Percentiles rank a stretch among this genome's conserved stretches.
phyloP scores from a whole-genome alignment of 2,329 filamentous ascomycete species.

The Tolypocladium guangdongense region DNA sequence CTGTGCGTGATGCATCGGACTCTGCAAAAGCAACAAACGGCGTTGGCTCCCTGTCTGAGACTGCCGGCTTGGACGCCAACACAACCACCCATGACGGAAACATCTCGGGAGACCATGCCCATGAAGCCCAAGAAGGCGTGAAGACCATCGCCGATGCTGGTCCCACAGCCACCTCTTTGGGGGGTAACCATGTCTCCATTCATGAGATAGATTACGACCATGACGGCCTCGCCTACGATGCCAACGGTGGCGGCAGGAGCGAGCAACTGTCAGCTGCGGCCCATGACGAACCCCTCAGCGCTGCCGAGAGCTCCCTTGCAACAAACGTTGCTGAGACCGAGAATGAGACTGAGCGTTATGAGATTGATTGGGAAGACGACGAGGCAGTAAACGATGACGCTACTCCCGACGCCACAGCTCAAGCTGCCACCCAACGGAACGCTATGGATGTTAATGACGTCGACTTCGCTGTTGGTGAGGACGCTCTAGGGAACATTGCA shows the following conservation, averaged over 20 bases:
- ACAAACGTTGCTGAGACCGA: background rate
- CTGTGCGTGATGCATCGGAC: background rate
- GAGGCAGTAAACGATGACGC: background rate
- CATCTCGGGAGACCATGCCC: background rate
- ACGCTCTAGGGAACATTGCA: background rate
- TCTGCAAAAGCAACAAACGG: background rate
- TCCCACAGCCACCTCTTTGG: background rate
- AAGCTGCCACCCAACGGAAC: background rate
- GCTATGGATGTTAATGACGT: background rate
- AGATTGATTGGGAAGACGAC: conserved; percentile 14
- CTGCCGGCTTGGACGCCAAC: background rate
- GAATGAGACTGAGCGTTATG: conserved; percentile 5
- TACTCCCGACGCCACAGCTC: background rate
- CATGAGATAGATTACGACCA: conserved; percentile 29
- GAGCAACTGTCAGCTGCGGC: background rate
- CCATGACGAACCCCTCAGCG: background rate
- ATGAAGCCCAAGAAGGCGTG: background rate
- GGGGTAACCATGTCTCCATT: background rate
- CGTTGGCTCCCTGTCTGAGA: background rate
- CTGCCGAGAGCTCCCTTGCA: background rate
- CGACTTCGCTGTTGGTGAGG: background rate
- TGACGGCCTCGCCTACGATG: conserved; percentile 5
- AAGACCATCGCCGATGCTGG: background rate
- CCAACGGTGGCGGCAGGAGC: background rate
- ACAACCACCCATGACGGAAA: background rate